Percentiles rank a stretch among this genome's conserved stretches.
Conservation (phyloP, 1,284 basidiomycete species). For the Afroboletus lepidellus region DNA sequence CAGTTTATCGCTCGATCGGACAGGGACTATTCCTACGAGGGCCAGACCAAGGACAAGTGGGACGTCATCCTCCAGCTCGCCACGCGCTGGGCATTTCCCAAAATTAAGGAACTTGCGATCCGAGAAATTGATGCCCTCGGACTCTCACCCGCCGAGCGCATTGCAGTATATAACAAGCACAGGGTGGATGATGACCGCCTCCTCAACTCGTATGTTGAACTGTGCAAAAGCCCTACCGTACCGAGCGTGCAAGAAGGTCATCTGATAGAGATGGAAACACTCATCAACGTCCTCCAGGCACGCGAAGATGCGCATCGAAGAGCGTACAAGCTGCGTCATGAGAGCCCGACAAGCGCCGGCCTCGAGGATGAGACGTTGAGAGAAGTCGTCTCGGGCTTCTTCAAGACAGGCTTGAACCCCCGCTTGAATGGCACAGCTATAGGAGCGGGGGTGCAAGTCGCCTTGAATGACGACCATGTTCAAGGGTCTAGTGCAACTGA, state of each 20-base stretch:
- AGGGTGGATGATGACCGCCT: conserved; percentile 36
- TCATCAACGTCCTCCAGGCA: conserved; percentile 54
- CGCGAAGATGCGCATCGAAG: conserved; percentile 54
- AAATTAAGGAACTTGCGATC: conserved; percentile 26
- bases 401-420: conserved; percentile 17
- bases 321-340: conserved; percentile 33
- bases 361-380: conserved; percentile 39
- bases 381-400: conserved; percentile 32
- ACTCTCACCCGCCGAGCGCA: conserved; percentile 38
- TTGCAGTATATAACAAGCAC: conserved; percentile 38
- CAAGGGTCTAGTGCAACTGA: not conserved
- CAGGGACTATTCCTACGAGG: conserved; percentile 27
- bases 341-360: conserved; percentile 43
- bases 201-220: conserved; percentile 33
- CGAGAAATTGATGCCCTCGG: conserved; percentile 29
- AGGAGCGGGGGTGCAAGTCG: conserved; percentile 23
- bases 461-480: conserved; percentile 5
- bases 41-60: conserved; percentile 27
- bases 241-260: conserved; percentile 54
- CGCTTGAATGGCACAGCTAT: conserved; percentile 19
- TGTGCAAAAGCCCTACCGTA: conserved; percentile 45
- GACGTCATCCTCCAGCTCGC: conserved; percentile 29
- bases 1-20: not conserved
- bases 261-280: conserved; percentile 55
- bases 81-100: conserved; percentile 28